phyloP scores from a whole-genome alignment of 768 basidiomycete genomes.

The Asterophora parasitica region DNA sequence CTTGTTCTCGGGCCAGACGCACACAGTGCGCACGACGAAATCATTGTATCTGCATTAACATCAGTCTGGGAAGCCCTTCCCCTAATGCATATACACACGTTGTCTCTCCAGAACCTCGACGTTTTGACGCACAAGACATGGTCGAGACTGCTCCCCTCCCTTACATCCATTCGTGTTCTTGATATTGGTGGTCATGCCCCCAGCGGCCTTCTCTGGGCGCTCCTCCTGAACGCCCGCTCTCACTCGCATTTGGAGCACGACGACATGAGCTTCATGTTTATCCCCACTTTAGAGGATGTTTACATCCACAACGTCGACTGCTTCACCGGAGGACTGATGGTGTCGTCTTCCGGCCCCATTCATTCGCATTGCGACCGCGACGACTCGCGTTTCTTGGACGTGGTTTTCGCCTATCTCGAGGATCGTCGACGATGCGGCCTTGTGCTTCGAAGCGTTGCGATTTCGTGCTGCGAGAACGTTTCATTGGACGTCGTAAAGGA shows the following conservation, averaged over 20 bases:
- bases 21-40: constrained; percentile 24
- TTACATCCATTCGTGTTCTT: constrained; percentile 30
- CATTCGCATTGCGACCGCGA: constrained; percentile 34
- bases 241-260: constrained; percentile 24
- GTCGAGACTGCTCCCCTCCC: constrained; percentile 25
- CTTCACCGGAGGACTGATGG: constrained; percentile 37
- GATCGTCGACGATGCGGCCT: constrained; percentile 25
- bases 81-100: constrained; percentile 25
- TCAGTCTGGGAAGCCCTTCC: constrained; percentile 31
- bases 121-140: constrained; percentile 37
- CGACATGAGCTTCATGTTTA: constrained; percentile 22
- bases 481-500: constrained; percentile 21
- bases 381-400: constrained; percentile 38
- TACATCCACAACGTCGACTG: constrained; percentile 36
- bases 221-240: constrained; percentile 32
- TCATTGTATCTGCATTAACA: constrained; percentile 25
- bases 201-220: constrained; percentile 35
- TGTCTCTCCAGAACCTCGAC: constrained; percentile 33
- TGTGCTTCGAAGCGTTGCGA: constrained; percentile 30
- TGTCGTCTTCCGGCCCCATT: constrained; percentile 23
- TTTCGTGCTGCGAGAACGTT: constrained; percentile 29
- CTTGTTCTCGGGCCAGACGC: constrained; percentile 26
- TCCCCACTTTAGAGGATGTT: constrained; percentile 31
- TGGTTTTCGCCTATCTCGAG: constrained; percentile 27
- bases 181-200: constrained; percentile 34